Evolutionary conservation across 2,329 filamentous ascomycete species (phyloP).

Genomic region (Pseudogymnoascus sp.): DNA sequence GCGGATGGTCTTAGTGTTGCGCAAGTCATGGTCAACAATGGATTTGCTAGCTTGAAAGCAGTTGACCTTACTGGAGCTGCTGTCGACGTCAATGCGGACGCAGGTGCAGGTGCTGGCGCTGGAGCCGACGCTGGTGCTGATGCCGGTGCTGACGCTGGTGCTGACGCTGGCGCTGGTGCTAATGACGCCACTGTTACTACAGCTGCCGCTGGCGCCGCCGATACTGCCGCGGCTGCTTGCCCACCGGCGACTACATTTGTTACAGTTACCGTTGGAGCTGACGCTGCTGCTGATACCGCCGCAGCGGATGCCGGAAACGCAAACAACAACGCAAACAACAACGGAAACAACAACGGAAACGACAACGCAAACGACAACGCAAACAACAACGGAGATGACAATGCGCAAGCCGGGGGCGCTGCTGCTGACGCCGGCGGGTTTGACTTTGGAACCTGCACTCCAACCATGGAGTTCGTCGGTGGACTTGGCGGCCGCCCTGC

Average conservation of each 20-base stretch:
- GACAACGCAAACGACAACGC: slow-evolving; percentile 14
- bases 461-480: slow-evolving; percentile 47
- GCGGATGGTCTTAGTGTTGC: slow-evolving; percentile 57
- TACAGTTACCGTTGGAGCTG: slow-evolving; percentile 16
- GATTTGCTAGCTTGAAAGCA: slow-evolving; percentile 52
- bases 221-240: slow-evolving; percentile 17
- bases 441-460: slow-evolving; percentile 41
- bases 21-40: slow-evolving; percentile 51
- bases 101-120: slow-evolving; percentile 20
- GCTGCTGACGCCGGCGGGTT: slow-evolving; percentile 24
- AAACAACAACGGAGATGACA: slow-evolving; percentile 12
- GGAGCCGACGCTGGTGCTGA: slow-evolving; percentile 8
- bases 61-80: slow-evolving; percentile 28
- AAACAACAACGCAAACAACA: slow-evolving; percentile 17
- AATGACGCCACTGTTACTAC: not conserved
- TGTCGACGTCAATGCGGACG: slow-evolving; percentile 28
- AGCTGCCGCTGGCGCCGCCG: slow-evolving; percentile 11
- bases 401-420: slow-evolving; percentile 18
- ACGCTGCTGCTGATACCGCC: slow-evolving; percentile 12
- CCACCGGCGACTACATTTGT: slow-evolving; percentile 15
- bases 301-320: slow-evolving; percentile 9
- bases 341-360: slow-evolving; percentile 1
- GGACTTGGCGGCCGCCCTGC: slow-evolving; percentile 42
- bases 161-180: slow-evolving; percentile 11
- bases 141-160: slow-evolving; percentile 11